phyloP scores from a whole-genome alignment of 148 eudicot species.

The Cornus florida region DNA sequence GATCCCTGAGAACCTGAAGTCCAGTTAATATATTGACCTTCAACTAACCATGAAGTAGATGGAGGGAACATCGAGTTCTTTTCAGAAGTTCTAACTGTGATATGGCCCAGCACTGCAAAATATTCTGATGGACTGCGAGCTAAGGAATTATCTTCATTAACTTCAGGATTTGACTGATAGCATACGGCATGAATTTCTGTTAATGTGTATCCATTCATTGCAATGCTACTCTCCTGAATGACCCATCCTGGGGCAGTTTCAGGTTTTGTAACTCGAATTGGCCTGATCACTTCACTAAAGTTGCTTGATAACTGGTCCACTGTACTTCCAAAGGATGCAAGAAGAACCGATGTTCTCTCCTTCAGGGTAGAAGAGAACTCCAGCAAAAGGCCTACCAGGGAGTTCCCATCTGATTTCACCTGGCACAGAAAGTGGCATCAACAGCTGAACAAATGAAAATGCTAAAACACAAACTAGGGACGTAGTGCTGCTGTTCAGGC shows the following conservation, averaged over 20 bases:
- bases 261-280: constrained; percentile 43
- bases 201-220: constrained; percentile 61
- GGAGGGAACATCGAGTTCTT: constrained; percentile 51
- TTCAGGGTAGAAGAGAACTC: constrained; percentile 38
- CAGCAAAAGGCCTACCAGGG: constrained; percentile 72
- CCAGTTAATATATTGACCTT: constrained; percentile 56
- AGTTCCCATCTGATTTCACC: constrained; percentile 69
- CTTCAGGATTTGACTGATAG: constrained; percentile 45
- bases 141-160: not conserved
- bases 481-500: not conserved
- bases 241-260: constrained; percentile 60
- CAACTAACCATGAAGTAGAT: constrained; percentile 62
- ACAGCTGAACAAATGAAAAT: not conserved
- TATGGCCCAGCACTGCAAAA: constrained; percentile 75
- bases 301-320: constrained; percentile 50
- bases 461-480: not conserved
- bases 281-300: constrained; percentile 60
- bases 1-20: constrained; percentile 32
- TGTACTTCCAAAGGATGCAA: constrained; percentile 66
- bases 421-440: constrained; percentile 26
- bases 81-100: constrained; percentile 40
- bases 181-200: constrained; percentile 64
- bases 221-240: constrained; percentile 48
- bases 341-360: constrained; percentile 49
- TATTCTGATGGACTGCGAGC: constrained; percentile 35